A percentile compares a stretch with the other conserved stretches of the same genome.
Conservation (phyloP, 495 filamentous ascomycete species). For the Hyaloscypha bicolor region DNA sequence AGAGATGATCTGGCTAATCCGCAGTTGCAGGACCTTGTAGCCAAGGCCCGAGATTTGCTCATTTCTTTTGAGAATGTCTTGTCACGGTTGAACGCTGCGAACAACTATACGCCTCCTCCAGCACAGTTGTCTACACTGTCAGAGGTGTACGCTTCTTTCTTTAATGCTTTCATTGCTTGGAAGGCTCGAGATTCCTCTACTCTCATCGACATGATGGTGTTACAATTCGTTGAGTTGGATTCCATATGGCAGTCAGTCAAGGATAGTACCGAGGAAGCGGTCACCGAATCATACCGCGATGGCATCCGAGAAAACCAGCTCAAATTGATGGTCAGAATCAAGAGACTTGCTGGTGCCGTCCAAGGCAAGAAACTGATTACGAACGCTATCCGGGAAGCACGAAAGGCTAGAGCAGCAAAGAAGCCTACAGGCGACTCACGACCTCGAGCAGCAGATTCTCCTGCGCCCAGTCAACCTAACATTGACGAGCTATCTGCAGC, state of each 20-base stretch:
- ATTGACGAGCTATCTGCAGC: slow-evolving; percentile 26
- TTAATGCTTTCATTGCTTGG: slow-evolving; percentile 93
- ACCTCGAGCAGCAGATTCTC: slow-evolving; percentile 59
- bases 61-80: slow-evolving; percentile 80
- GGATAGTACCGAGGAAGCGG: slow-evolving; percentile 80
- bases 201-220: slow-evolving; percentile 90
- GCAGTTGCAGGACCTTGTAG: slow-evolving; percentile 74
- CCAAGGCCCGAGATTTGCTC: slow-evolving; percentile 84
- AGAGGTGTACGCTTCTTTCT: slow-evolving; percentile 77
- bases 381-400: slow-evolving; percentile 78
- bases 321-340: slow-evolving; percentile 83
- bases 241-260: slow-evolving; percentile 97
- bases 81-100: slow-evolving; percentile 52
- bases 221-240: slow-evolving; percentile 93
- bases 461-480: slow-evolving; percentile 6
- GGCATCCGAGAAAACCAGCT: slow-evolving; percentile 94
- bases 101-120: slow-evolving; percentile 59
- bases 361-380: slow-evolving; percentile 79
- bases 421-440: slow-evolving; percentile 70
- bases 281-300: slow-evolving; percentile 85
- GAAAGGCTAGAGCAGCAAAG: slow-evolving; percentile 70
- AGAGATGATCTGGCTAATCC: slow-evolving; percentile 57
- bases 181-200: slow-evolving; percentile 89
- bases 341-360: slow-evolving; percentile 84
- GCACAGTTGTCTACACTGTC: slow-evolving; percentile 62